A percentile compares a stretch with the other conserved stretches of the same genome.
phyloP scores from a whole-genome alignment of 495 filamentous ascomycete species.

The Lineolata rhizophorae region DNA sequence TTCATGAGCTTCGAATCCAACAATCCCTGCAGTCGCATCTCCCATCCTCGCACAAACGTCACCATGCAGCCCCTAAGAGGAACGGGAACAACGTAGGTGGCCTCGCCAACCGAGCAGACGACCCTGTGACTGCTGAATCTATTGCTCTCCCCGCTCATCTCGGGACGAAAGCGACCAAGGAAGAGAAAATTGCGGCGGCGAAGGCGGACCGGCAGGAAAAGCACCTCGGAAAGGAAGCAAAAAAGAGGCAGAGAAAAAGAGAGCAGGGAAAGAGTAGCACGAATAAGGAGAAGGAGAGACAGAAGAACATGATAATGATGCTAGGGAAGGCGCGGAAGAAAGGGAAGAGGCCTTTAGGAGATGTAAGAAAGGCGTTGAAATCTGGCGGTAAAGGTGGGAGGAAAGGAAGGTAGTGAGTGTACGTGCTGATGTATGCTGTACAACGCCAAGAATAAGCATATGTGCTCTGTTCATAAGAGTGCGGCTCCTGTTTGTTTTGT shows the following conservation, averaged over 20 bases:
- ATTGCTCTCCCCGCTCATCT: constrained; percentile 54
- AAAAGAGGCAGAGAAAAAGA: constrained; percentile 63
- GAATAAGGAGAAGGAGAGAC: constrained; percentile 89
- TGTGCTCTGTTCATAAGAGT: too few species aligned
- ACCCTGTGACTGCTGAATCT: constrained; percentile 64
- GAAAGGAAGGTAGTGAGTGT: too few species aligned
- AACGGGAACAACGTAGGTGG: too few species aligned
- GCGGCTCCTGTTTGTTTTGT: too few species aligned
- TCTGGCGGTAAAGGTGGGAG: too few species aligned
- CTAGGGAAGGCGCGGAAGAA: constrained; percentile 83
- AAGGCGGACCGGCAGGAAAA: constrained; percentile 53
- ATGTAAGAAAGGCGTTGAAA: constrained; percentile 55
- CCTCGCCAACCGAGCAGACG: constrained; percentile 37
- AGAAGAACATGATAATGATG: constrained; percentile 98
- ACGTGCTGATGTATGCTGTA: too few species aligned
- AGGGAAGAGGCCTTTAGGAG: constrained; percentile 74
- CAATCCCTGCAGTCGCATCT: constrained; percentile 44
- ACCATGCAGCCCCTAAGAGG: constrained; percentile 16
- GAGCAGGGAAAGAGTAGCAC: constrained; percentile 82
- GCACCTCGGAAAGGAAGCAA: constrained; percentile 62
- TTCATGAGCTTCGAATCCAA: constrained; percentile 60
- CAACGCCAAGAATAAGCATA: too few species aligned
- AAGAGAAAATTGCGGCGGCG: constrained; percentile 60
- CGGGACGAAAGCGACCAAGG: constrained; percentile 49
- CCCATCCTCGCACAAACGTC: constrained; percentile 20